Evolutionary conservation across 1,139 yeast species (phyloP).

Genomic region (Yamadazyma spencermartinsiae): DNA sequence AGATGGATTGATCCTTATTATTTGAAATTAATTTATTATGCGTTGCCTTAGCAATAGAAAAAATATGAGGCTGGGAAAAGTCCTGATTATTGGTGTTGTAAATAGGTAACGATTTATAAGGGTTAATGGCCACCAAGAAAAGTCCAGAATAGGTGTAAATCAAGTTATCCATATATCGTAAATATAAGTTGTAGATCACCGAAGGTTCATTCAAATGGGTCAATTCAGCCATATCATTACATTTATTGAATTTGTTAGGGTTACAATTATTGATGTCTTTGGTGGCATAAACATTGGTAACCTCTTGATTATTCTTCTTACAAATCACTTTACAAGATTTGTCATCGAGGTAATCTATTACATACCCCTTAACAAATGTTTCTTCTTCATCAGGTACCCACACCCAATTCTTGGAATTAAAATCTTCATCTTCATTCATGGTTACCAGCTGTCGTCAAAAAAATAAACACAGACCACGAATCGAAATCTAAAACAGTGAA

Average conservation of each 20-base stretch:
- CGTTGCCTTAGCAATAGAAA: slow-evolving; percentile 88
- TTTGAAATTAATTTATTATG: slow-evolving; percentile 72
- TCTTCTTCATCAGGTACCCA: slow-evolving; percentile 77
- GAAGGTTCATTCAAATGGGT: slow-evolving; percentile 95
- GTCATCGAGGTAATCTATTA: slow-evolving; percentile 55
- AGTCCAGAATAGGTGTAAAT: slow-evolving; percentile 82
- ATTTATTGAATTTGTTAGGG: slow-evolving; percentile 89
- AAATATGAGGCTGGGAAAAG: slow-evolving; percentile 71
- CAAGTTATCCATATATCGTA: slow-evolving; percentile 74
- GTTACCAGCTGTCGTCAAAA: background rate
- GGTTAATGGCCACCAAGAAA: slow-evolving; percentile 93
- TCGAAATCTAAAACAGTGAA: too few species aligned
- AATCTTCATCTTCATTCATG: slow-evolving; percentile 43
- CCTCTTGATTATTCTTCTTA: slow-evolving; percentile 42
- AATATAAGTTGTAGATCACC: slow-evolving; percentile 76
- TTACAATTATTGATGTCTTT: slow-evolving; percentile 66
- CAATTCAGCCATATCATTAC: slow-evolving; percentile 93
- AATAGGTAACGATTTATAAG: slow-evolving; percentile 77
- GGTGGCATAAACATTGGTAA: slow-evolving; percentile 37
- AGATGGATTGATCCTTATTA: slow-evolving; percentile 78
- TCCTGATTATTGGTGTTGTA: slow-evolving; percentile 63
- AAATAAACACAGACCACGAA: background rate
- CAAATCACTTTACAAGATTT: slow-evolving; percentile 54
- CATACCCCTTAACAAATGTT: slow-evolving; percentile 70
- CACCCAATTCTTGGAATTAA: slow-evolving; percentile 62